These are phyloP conservation scores for Hypoxylon intermedium DNA, from an alignment of 495 filamentous ascomycete species.

Conservation along the genomic window DNA sequence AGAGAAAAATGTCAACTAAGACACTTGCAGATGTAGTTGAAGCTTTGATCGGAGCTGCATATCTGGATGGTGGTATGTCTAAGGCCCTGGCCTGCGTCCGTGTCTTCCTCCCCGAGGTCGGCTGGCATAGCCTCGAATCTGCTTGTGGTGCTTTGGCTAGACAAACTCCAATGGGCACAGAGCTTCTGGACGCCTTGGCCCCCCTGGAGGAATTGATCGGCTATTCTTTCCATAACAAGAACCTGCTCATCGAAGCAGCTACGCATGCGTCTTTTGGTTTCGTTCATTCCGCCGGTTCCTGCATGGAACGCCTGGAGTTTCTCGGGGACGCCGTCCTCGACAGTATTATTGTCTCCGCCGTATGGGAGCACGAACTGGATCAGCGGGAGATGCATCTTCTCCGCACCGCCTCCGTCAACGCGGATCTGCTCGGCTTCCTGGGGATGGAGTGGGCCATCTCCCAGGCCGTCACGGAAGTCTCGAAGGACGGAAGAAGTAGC, in stretches of 20 bases:
- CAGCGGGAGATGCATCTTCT: slow-evolving; percentile 76
- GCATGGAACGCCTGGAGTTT: slow-evolving; percentile 89
- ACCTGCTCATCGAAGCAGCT: slow-evolving; percentile 80
- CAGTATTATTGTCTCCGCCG: slow-evolving; percentile 66
- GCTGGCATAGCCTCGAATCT: slow-evolving; percentile 57
- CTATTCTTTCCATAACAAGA: slow-evolving; percentile 73
- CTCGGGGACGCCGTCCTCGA: slow-evolving; percentile 90
- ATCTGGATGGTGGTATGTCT: slow-evolving; percentile 69
- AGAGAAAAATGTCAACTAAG: slow-evolving; percentile 69
- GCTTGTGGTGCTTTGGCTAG: slow-evolving; percentile 44
- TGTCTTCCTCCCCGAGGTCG: slow-evolving; percentile 68
- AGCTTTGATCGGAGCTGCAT: slow-evolving; percentile 79
- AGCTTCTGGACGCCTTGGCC: slow-evolving; percentile 37
- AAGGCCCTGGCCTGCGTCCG: slow-evolving; percentile 71
- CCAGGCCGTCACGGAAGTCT: slow-evolving; percentile 42
- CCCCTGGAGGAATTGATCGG: slow-evolving; percentile 66
- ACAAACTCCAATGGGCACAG: slow-evolving; percentile 38
- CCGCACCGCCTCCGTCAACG: slow-evolving; percentile 81
- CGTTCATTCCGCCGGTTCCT: slow-evolving; percentile 53
- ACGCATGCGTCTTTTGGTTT: slow-evolving; percentile 78
- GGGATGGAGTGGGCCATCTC: slow-evolving; percentile 63
- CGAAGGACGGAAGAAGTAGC: slow-evolving; percentile 4
- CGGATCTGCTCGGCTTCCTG: slow-evolving; percentile 85
- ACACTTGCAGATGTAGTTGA: slow-evolving; percentile 90
- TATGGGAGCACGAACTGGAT: slow-evolving; percentile 46